phyloP scores from a whole-genome alignment of 2,329 filamentous ascomycete genomes.

The Orbilia brochopaga region DNA sequence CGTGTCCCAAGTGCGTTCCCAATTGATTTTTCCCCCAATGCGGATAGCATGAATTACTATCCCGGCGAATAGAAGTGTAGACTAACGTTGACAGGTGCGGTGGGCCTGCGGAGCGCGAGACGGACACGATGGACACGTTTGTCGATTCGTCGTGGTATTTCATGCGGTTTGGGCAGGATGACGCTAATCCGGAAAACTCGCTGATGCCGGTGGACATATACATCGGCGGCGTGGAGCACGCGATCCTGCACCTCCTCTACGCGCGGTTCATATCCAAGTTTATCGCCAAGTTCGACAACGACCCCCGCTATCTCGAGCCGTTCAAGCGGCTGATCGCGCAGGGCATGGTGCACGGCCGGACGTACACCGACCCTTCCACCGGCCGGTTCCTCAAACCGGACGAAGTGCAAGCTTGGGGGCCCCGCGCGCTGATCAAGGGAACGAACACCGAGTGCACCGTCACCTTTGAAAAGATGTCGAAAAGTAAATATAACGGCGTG shows the following conservation, averaged over 20 bases:
- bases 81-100: slow-evolving; percentile 62
- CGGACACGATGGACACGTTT: slow-evolving; percentile 95
- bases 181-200: slow-evolving; percentile 64
- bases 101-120: slow-evolving; percentile 75
- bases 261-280: slow-evolving; percentile 91
- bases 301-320: slow-evolving; percentile 66
- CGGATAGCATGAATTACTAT: no score
- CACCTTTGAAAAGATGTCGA: slow-evolving; percentile 87
- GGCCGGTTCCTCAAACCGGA: slow-evolving; percentile 77
- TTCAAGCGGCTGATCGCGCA: slow-evolving; percentile 84
- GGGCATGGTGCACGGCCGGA: slow-evolving; percentile 91
- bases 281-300: slow-evolving; percentile 64
- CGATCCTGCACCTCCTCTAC: slow-evolving; percentile 86
- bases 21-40: no score
- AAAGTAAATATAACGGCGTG: slow-evolving; percentile 91
- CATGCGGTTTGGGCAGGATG: slow-evolving; percentile 75
- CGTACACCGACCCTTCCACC: slow-evolving; percentile 74
- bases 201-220: slow-evolving; percentile 83
- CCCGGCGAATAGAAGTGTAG: slow-evolving; percentile 9
- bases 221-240: slow-evolving; percentile 86
- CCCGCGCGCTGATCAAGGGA: slow-evolving; percentile 66
- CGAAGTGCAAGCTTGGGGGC: slow-evolving; percentile 68
- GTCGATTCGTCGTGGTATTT: slow-evolving; percentile 96
- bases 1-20: slow-evolving; percentile 67
- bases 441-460: slow-evolving; percentile 64